Evolutionary conservation across 495 filamentous ascomycete species (phyloP).

Genomic region (Opeltia flavorubescens): DNA sequence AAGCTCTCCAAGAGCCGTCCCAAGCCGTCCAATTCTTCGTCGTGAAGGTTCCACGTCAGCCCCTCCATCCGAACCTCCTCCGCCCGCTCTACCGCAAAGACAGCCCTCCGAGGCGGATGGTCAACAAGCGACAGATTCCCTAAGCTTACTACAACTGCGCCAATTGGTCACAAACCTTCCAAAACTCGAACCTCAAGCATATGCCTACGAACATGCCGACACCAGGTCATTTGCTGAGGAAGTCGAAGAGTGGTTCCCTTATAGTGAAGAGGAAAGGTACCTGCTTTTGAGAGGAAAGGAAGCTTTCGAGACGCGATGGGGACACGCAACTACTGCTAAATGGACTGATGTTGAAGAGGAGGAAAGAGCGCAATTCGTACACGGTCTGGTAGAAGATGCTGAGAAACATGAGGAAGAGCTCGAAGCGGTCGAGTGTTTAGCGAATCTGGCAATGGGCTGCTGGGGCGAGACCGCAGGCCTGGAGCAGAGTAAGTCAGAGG

Average conservation of each 20-base stretch:
- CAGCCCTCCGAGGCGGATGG: constrained; percentile 15
- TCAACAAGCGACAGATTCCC: constrained; percentile 48
- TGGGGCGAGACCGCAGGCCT: constrained; percentile 62
- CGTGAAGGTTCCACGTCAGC: constrained; percentile 38
- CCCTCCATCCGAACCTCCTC: constrained; percentile 42
- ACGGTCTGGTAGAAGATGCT: constrained; percentile 25
- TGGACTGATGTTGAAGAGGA: constrained; percentile 40
- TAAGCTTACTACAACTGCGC: constrained; percentile 69
- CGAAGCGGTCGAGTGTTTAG: constrained; percentile 57
- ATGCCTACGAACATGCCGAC: constrained; percentile 87
- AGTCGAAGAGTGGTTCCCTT: constrained; percentile 92
- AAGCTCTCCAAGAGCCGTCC: constrained; percentile 13
- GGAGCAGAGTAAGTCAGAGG: constrained; percentile 3
- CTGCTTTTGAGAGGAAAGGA: constrained; percentile 53
- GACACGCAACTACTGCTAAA: constrained; percentile 24
- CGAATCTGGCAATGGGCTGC: constrained; percentile 62
- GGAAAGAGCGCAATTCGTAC: constrained; percentile 31
- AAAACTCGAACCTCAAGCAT: constrained; percentile 63
- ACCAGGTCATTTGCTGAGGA: constrained; percentile 68
- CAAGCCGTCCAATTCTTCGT: constrained; percentile 35
- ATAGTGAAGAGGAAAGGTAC: constrained; percentile 61
- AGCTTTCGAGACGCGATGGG: constrained; percentile 56
- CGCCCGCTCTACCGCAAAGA: constrained; percentile 37
- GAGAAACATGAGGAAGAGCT: constrained; percentile 37
- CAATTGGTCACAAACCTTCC: constrained; percentile 73